These are phyloP conservation scores for Candida gorgasii DNA, from an alignment of 805 yeast genomes.

Conservation along the genomic window DNA sequence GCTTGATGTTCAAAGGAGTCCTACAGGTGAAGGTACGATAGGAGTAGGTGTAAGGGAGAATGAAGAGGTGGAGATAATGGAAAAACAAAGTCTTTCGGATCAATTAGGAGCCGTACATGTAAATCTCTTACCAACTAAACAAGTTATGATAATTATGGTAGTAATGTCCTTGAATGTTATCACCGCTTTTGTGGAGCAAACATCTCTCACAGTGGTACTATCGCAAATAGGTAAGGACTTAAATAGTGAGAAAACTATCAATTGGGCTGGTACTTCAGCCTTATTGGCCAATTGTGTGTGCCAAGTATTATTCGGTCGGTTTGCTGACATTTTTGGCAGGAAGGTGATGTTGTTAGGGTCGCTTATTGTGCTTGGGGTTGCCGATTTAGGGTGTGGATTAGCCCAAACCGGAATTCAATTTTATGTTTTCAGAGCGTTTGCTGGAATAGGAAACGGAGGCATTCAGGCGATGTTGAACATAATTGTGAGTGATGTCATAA, in stretches of 20 bases:
- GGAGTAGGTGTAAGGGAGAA: neutral
- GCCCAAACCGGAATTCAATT: slow-evolving; percentile 47
- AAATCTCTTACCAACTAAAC: slow-evolving; percentile 34
- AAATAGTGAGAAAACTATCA: slow-evolving; percentile 44
- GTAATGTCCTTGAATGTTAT: slow-evolving; percentile 38
- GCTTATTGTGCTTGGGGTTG: slow-evolving; percentile 46
- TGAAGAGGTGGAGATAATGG: neutral
- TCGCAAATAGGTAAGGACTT: slow-evolving; percentile 46
- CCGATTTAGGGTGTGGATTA: slow-evolving; percentile 44
- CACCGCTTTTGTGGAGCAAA: slow-evolving; percentile 45
- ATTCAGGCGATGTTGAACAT: slow-evolving; percentile 51
- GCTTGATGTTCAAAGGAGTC: neutral
- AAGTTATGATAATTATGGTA: slow-evolving; percentile 32
- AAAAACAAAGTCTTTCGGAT: slow-evolving; percentile 23
- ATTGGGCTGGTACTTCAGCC: slow-evolving; percentile 76
- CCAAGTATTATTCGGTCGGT: slow-evolving; percentile 72
- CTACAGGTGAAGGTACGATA: neutral
- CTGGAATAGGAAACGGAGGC: slow-evolving; percentile 66
- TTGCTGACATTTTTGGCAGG: slow-evolving; percentile 66
- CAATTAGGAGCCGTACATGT: slow-evolving; percentile 26
- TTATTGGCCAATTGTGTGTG: slow-evolving; percentile 69
- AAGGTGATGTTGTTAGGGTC: slow-evolving; percentile 44
- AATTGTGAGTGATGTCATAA: slow-evolving; percentile 56
- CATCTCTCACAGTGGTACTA: slow-evolving; percentile 45
- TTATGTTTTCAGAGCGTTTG: slow-evolving; percentile 51